These are phyloP conservation scores for Brettanomyces naardenensis DNA, from an alignment of 805 yeast species.

Conservation along the genomic window DNA sequence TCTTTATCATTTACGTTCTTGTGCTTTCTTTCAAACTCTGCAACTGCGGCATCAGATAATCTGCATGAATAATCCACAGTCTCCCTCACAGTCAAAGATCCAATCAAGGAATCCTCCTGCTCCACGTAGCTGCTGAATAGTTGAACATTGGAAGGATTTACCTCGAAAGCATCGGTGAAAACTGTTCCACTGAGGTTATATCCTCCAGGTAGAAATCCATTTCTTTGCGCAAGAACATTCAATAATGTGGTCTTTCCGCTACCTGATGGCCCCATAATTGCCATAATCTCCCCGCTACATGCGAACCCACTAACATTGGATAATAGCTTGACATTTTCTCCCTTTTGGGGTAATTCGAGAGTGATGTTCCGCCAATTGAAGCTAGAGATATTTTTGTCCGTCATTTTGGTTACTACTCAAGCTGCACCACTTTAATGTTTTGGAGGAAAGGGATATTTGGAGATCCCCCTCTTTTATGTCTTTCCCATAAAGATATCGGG, in stretches of 20 bases:
- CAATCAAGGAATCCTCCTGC: constrained; percentile 40
- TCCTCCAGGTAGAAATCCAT: neutral
- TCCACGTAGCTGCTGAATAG: constrained; percentile 43
- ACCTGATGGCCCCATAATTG: constrained; percentile 2
- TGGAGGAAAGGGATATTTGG: too few species aligned
- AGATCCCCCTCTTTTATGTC: too few species aligned
- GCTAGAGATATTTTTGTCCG: neutral
- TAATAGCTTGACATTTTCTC: neutral
- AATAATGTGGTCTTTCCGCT: constrained; percentile 1
- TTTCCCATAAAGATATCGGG: too few species aligned
- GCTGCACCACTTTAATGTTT: neutral
- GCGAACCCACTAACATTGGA: neutral
- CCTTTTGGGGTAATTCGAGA: neutral
- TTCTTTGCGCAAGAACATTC: constrained; percentile 1
- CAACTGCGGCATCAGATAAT: neutral
- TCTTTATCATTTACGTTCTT: neutral
- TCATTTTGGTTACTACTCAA: neutral
- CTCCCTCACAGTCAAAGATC: constrained; percentile 38
- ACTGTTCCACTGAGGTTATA: neutral
- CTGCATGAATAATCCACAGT: constrained; percentile 21
- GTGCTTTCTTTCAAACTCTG: neutral
- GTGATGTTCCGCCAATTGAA: neutral
- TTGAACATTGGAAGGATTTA: neutral
- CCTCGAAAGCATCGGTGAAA: neutral
- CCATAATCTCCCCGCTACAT: neutral